Evolutionary conservation across 352 stramenopile genomes (phyloP), one percentile per base, ranked within the genome.

Genomic region (Phytophthora colocasiae): DNA sequence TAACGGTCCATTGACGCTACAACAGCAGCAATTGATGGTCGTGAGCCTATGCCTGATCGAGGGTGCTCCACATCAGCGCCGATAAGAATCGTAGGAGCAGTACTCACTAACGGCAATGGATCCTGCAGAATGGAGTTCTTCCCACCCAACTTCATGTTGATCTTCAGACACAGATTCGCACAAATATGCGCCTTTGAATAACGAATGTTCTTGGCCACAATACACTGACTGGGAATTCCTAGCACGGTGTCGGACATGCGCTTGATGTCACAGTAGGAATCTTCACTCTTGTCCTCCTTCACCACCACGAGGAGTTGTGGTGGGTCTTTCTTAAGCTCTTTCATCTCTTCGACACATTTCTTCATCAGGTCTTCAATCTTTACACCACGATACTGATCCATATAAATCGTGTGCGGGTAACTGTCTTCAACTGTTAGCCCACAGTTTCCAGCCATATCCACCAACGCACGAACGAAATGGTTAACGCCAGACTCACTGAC

Each of bases 41-140:
- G 74, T 22, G 58, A 71, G 32, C 71, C 75, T 43, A 77, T 75
- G 26, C 69, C 71, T 9, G 77, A 70, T 3, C 81, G 66, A 4
- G 80, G 79, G 45, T 93, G 80, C 40, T 85, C 80, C 19, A 93
- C 76, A 48, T 89, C 80, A 0, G 84, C 86, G 15, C 86, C 84
- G 49, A 93, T 88, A 15, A 93, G 74, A 32, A 95, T 95, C 39
- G 85, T 91, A 12, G 69, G 52, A 9, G 56, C 57, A 11, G 38
- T 58, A 11, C 48, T 72, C 22, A 90, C 36, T n/a, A 81, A 50
- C 17, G 73, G 65, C 9, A 87, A 63, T 4, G 67, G 73, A 9
- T 81, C 66, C 8, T 38, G 39, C 8, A 89, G 27, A 4, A 80
- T 66, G 17, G 77, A 65, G 64, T 89, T 92, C 46, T 88, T 70